Evolutionary conservation across 495 filamentous ascomycete genomes (phyloP).

Genomic region (Cercophora newfieldiana): DNA sequence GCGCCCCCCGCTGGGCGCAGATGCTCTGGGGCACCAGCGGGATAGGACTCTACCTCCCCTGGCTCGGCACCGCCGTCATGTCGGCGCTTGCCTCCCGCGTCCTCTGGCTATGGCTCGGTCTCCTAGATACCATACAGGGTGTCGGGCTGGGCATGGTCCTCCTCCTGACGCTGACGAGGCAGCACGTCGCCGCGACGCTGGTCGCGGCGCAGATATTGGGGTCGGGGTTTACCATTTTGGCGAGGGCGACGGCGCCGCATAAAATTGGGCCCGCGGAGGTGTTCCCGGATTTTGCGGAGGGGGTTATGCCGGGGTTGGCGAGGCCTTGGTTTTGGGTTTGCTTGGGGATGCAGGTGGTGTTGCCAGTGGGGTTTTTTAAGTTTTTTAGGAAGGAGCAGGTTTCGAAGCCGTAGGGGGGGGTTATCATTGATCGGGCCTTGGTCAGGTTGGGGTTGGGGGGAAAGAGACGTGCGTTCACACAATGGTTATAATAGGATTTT

Average conservation of each 20-base stretch:
- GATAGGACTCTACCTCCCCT: conserved; percentile 61
- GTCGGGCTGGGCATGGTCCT: conserved; percentile 66
- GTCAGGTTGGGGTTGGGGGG: not conserved
- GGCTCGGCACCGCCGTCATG: conserved; percentile 50
- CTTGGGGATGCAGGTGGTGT: conserved; percentile 59
- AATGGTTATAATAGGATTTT: too few relatives aligned
- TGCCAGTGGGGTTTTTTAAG: conserved; percentile 55
- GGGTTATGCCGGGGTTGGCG: conserved; percentile 38
- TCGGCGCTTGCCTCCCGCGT: conserved; percentile 54
- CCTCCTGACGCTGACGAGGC: conserved; percentile 60
- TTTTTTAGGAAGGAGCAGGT: conserved; percentile 74
- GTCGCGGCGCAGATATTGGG: conserved; percentile 57
- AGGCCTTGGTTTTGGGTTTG: conserved; percentile 67
- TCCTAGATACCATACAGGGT: conserved; percentile 62
- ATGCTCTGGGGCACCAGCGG: conserved; percentile 62
- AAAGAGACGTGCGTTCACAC: too few relatives aligned
- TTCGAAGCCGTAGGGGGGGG: conserved; percentile 54
- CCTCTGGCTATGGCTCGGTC: conserved; percentile 66
- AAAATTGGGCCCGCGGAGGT: conserved; percentile 55
- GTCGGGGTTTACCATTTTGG: conserved; percentile 34
- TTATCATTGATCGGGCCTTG: not conserved
- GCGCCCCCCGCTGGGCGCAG: conserved; percentile 65
- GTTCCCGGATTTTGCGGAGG: conserved; percentile 55
- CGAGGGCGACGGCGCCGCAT: conserved; percentile 55
- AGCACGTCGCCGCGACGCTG: conserved; percentile 58